Evolutionary conservation across 305 asterid genomes (phyloP).

Genomic region (Fraxinus greggii): DNA sequence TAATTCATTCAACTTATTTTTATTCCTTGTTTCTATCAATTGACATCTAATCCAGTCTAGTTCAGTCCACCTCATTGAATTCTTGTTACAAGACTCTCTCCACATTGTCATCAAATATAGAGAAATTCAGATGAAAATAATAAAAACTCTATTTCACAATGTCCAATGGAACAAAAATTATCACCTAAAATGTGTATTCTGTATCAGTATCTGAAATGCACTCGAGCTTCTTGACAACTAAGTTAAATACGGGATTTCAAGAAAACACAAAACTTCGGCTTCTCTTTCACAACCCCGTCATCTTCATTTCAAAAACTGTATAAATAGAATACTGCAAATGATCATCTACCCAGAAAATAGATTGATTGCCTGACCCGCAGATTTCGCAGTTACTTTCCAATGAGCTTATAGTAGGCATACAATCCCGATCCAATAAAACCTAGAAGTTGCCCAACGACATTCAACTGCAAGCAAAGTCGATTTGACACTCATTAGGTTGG

Average conservation of each 20-base stretch:
- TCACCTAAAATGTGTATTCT: background rate
- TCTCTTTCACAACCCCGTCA: background rate
- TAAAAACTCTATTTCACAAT: background rate
- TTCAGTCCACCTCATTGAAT: background rate
- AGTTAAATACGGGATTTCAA: background rate
- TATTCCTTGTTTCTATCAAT: background rate
- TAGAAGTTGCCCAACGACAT: slow-evolving; percentile 69
- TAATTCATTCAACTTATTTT: background rate
- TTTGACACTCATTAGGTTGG: background rate
- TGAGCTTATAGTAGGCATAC: slow-evolving; percentile 73
- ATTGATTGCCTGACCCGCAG: background rate
- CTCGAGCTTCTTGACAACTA: background rate
- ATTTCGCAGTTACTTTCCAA: slow-evolving; percentile 48
- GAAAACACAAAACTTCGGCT: background rate
- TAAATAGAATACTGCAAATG: slow-evolving; percentile 3
- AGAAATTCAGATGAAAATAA: background rate
- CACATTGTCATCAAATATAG: background rate
- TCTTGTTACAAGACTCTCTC: background rate
- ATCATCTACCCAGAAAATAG: background rate
- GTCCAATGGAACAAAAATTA: background rate
- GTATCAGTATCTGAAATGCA: background rate
- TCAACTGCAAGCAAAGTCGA: slow-evolving; percentile 53
- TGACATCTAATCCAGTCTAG: background rate
- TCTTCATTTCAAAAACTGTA: background rate
- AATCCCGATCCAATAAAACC: slow-evolving; percentile 82